phyloP scores from a whole-genome alignment of 2,329 filamentous ascomycete species.

The Nemania sp. region DNA sequence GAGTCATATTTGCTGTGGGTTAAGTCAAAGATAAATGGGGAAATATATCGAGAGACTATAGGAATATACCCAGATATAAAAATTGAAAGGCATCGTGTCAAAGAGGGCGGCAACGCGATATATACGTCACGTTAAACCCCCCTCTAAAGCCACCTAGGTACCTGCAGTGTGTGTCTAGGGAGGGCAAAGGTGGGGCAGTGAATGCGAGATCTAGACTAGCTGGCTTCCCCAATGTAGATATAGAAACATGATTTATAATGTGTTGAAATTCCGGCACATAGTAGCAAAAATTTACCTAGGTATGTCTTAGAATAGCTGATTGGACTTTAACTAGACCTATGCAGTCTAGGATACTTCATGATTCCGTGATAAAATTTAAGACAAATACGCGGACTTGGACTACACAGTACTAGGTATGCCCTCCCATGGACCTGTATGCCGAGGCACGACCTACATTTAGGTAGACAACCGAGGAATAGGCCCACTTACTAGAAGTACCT shows the following conservation, averaged over 20 bases:
- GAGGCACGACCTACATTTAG: not conserved
- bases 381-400: too few relatives aligned
- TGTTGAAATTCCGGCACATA: not conserved
- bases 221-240: not conserved
- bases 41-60: not conserved
- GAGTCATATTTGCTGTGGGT: conserved; percentile 53
- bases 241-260: not conserved
- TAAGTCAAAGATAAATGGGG: not conserved
- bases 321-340: not conserved
- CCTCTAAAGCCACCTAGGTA: not conserved
- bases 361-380: too few relatives aligned
- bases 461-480: not conserved
- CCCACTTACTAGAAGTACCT: conserved; percentile 25
- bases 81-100: not conserved
- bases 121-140: conserved; percentile 29
- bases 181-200: not conserved
- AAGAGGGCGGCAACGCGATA: conserved; percentile 25
- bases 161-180: not conserved
- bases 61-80: not conserved
- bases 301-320: too few relatives aligned
- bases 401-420: too few relatives aligned
- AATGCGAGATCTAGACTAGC: not conserved
- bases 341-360: not conserved
- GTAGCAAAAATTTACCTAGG: too few relatives aligned
- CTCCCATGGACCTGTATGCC: too few relatives aligned